Percentiles rank a stretch among this genome's conserved stretches.
Conservation (phyloP, 2,329 filamentous ascomycete species). For the Elsinoe arachidis region DNA sequence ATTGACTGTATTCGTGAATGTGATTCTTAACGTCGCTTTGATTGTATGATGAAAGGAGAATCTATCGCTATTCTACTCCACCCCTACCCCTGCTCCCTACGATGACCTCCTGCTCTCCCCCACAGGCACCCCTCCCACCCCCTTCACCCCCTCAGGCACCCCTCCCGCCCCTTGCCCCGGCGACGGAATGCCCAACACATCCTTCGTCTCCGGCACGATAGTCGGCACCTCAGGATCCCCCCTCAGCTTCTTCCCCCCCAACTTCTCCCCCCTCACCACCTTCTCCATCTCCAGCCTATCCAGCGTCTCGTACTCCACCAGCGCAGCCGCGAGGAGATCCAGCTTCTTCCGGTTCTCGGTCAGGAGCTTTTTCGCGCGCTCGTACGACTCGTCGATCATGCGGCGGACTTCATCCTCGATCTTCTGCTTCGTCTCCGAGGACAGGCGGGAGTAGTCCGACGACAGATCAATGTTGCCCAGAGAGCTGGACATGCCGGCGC, state of each 20-base stretch:
- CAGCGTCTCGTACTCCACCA: conserved; percentile 91
- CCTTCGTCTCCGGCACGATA: conserved; percentile 51
- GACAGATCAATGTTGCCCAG: conserved; percentile 86
- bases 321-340: conserved; percentile 75
- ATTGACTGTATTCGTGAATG: too few species aligned
- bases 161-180: neutral
- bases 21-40: neutral
- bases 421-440: conserved; percentile 72
- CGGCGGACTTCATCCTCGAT: conserved; percentile 86
- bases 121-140: conserved; percentile 3
- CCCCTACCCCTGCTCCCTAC: neutral
- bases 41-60: conserved; percentile 1
- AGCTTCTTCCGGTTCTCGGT: conserved; percentile 71
- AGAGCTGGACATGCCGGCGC: conserved; percentile 77
- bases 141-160: conserved; percentile 1
- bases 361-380: conserved; percentile 63
- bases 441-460: conserved; percentile 71
- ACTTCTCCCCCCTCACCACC: conserved; percentile 76
- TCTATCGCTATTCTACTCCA: neutral
- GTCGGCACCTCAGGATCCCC: conserved; percentile 51
- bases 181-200: conserved; percentile 3
- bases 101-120: neutral
- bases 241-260: conserved; percentile 62
- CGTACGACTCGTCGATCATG: conserved; percentile 71
- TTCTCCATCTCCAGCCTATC: conserved; percentile 82